Evolutionary conservation across 2,329 filamentous ascomycete species (phyloP).

Genomic region (Fusarium nurragi): DNA sequence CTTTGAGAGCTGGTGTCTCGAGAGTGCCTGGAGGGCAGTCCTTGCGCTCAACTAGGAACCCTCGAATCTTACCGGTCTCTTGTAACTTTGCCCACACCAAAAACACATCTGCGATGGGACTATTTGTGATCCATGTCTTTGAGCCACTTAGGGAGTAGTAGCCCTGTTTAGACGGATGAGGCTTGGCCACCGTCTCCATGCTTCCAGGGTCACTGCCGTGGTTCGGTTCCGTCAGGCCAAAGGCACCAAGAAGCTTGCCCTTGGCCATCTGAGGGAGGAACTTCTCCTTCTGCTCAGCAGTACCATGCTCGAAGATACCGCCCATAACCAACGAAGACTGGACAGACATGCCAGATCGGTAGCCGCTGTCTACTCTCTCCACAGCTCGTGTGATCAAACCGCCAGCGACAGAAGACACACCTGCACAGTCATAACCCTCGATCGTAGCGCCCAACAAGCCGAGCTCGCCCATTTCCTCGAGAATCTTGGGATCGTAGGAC

Average conservation of each 20-base stretch:
- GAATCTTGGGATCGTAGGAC: conserved; percentile 83
- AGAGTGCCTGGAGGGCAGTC: conserved; percentile 88
- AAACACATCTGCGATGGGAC: conserved; percentile 84
- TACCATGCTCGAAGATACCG: conserved; percentile 86
- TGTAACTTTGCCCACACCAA: conserved; percentile 94
- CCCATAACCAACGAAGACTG: conserved; percentile 95
- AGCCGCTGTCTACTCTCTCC: conserved; percentile 90
- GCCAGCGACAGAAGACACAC: conserved; percentile 86
- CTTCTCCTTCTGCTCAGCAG: conserved; percentile 86
- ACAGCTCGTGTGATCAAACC: conserved; percentile 90
- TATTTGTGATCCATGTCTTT: conserved; percentile 98
- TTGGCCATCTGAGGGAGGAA: conserved; percentile 84
- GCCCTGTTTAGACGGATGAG: conserved; percentile 84
- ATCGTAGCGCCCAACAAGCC: conserved; percentile 89
- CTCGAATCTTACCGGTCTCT: conserved; percentile 91
- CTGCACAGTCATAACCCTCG: conserved; percentile 87
- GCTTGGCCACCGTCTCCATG: conserved; percentile 88
- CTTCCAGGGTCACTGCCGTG: conserved; percentile 91
- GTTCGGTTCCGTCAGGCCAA: conserved; percentile 91
- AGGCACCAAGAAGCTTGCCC: conserved; percentile 83
- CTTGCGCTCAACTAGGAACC: conserved; percentile 87
- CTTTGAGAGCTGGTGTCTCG: conserved; percentile 89
- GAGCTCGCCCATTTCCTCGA: conserved; percentile 91
- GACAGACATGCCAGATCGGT: conserved; percentile 92
- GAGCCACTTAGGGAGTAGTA: conserved; percentile 81